Base-by-base conservation (phyloP, 2,329 filamentous ascomycete genomes). In the Basipetospora sp. region DNA sequence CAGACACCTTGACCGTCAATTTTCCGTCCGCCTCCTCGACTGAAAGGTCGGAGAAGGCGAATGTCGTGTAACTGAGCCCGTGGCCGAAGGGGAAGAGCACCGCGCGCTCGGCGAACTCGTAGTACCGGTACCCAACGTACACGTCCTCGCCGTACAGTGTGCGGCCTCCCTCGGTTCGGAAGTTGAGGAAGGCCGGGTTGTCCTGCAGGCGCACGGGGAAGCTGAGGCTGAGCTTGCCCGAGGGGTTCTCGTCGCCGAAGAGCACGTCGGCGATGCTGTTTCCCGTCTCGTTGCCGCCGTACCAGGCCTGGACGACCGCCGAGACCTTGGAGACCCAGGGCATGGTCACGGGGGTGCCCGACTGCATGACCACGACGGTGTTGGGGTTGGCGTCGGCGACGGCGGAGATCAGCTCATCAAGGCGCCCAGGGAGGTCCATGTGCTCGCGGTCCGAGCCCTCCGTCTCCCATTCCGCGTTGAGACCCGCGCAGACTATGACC, bases 401-500 rank as follows among this genome's bases (percentile, higher is more conserved):
- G 2, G 73, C 69, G 8, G 64, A 53, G 47, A 88, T 80, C 39
- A 93, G 59, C 14, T 71, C 65, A 48, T 90, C 80, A 30, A 79
- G 74, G 28, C 72, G 68, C 15, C 78, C 70, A 58, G 85, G 88
- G 0, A 92, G 65, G 18, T 77, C 80, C 54, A 94, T 73, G 54
- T 80, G 80, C 47, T 77, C 79, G 29, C 85, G 75, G 57, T 94
- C 85, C 28, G 71, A 65, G 22, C 80, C 80, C 58, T 87, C 82
- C 0, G 77, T 78, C 54, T 88, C 83, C 80, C 81, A 88, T 50
- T 88, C 81, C 27, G 70, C 71, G 49, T 86, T 87, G 34, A 90
- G 67, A 2, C 84, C 84, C 2, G 77, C 77, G 50, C 82, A 81
- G 38, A 90, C 64, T 43, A 90, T 68, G 34, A 87, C 83, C 50